phyloP scores from a whole-genome alignment of 2,329 filamentous ascomycete species.

The Calonectria leucothoes region DNA sequence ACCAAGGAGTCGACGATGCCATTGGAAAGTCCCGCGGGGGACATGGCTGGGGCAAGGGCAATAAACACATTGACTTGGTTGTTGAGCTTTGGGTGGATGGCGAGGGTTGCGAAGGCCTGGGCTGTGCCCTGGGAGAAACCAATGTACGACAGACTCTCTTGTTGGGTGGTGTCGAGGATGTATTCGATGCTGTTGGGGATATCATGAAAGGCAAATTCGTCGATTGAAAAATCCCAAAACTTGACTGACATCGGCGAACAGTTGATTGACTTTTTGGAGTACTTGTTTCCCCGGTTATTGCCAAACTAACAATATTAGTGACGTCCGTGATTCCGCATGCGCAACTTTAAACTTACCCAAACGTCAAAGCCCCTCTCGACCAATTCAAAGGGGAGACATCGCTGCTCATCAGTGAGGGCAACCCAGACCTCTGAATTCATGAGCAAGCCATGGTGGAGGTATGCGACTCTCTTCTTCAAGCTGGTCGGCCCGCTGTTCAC shows the following conservation, averaged over 20 bases:
- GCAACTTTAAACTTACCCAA: conserved; percentile 71
- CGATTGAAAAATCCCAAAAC: conserved; percentile 99
- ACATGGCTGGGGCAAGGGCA: conserved; percentile 95
- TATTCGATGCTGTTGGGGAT: conserved; percentile 96
- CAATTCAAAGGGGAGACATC: conserved; percentile 88
- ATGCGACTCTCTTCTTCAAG: conserved; percentile 85
- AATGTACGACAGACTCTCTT: conserved; percentile 91
- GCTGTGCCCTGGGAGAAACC: conserved; percentile 98
- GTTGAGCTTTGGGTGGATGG: conserved; percentile 92
- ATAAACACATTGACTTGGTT: conserved; percentile 96
- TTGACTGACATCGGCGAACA: conserved; percentile 77
- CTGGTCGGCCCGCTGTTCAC: conserved; percentile 80
- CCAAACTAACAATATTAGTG: conserved; percentile 71
- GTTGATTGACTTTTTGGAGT: conserved; percentile 92
- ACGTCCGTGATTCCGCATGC: background rate
- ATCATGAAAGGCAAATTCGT: conserved; percentile 97
- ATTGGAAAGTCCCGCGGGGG: conserved; percentile 89
- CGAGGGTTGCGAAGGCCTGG: conserved; percentile 93
- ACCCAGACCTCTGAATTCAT: conserved; percentile 99
- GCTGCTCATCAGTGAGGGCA: conserved; percentile 85
- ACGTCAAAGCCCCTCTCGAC: conserved; percentile 95
- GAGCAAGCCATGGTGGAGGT: conserved; percentile 93
- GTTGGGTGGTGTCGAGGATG: conserved; percentile 84
- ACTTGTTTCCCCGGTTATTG: conserved; percentile 99
- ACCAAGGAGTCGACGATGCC: conserved; percentile 92